Base-by-base conservation (phyloP, 495 filamentous ascomycete species). In the Hypoxylon rickii region DNA sequence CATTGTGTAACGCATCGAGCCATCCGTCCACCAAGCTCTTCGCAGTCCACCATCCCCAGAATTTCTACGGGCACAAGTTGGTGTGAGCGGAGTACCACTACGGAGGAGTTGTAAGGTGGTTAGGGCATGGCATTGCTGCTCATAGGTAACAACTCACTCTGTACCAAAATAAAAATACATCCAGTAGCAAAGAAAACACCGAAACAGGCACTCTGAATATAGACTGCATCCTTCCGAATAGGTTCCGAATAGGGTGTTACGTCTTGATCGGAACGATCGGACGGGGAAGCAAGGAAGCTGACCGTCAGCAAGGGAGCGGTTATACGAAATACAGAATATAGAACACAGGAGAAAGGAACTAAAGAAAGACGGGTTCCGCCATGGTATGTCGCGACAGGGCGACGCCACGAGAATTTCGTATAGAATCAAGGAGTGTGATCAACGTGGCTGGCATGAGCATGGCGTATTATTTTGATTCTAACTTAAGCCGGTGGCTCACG, bases 151-250 rank as follows among this genome's bases (percentile, higher is more conserved):
- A 19, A 74, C 76, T 63, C 64, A 89, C 86, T 44, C 76, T 68
- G 63, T 78, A 75, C 86, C 86, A 89, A 60, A 86, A 89, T 17
- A 76, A 70, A 10, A 80, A 70, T 3, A 89, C 84, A 45, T 89
- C 85, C 13, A 83, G 51, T 3, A 87, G 63, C 74, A 88, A 76
- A 29, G 72, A 73, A 60, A 78, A 74, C 24, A 85, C 60, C 2
- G 79, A 77, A 11, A 74, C 54, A 17, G 84, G 61, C 19, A 78
- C 15, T 48, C 63, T 68, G 18, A 67, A 48, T 49, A 73, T 42
- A 3, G 63, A 60, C 62, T 58, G 65, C 69, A 74, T 72, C 33
- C 51, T 71, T 24, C 36, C 43, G n/a, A n/a, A n/a, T n/a, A n/a
- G n/a, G n/a, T 34, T 12, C 3, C 32, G 12, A 34, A 19, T 22